Evolutionary conservation across 305 asterid genomes (phyloP), one percentile per base, ranked within the genome.

Genomic region (Fraxinus platypoda): DNA sequence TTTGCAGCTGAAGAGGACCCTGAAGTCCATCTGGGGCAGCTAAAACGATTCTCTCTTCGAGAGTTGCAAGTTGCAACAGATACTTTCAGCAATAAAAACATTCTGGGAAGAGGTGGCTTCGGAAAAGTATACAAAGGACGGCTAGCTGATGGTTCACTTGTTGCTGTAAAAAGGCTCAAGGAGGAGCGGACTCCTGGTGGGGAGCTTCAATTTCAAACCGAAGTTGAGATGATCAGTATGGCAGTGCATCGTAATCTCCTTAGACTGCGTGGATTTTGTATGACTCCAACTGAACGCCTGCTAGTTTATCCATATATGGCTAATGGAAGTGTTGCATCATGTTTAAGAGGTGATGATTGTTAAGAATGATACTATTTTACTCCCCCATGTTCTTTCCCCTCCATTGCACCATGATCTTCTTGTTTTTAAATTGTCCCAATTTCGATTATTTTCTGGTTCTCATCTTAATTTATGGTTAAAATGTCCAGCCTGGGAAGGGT

Each of bases 101-200:
- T 84, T 41, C 83, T 90, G 38, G 91, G 92, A 25, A 83, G 91
- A 62, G 90, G 90, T 77, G 95, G 93, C 35, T 91, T 86, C 74
- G 90, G 91, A 15, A 89, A 87, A 83, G 94, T 91, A 21, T 90
- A 91, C 82, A 85, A 90, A 83, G 93, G 93, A 35, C 89, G 93
- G 34, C 81, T 90, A 49, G 90, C 93, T 21, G 94, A 91, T 81
- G 93, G 94, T 19, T 85, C 94, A 23, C 79, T 83, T 83, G 94
- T 91, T 68, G 91, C 92, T 76, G 91, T 91, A 30, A 89, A 88
- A 81, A 87, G 92, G 74, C 82, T 89, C 7, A 88, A 88, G 82
- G 93, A 90, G 84, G 93, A 90, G 87, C 88, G 93, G 3, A 90
- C 93, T 1, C 93, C 93, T 13, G 93, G 93, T 37, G 93, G 93